Conservation (phyloP, 768 basidiomycete species). For the Lentinula guzmanii region DNA sequence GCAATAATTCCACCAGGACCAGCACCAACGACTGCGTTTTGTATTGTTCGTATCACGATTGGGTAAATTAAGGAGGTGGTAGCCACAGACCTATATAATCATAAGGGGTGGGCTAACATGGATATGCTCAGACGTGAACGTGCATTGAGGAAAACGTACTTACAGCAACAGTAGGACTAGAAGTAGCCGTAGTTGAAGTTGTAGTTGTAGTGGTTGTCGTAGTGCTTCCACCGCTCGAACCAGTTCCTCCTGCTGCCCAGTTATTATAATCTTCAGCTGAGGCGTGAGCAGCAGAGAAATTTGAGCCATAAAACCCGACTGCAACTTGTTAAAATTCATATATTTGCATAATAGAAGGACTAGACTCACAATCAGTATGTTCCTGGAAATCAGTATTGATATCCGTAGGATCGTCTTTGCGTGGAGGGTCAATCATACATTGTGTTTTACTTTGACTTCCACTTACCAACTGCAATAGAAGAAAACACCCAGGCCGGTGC, state of each 20-base stretch:
- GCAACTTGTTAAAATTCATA: neutral
- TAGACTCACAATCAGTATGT: slow-evolving; percentile 50
- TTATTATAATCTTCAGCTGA: slow-evolving; percentile 37
- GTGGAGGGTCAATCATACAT: neutral
- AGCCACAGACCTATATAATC: slow-evolving; percentile 14
- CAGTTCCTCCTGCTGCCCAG: slow-evolving; percentile 45
- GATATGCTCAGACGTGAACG: slow-evolving; percentile 31
- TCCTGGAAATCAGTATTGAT: slow-evolving; percentile 45
- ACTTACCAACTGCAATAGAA: slow-evolving; percentile 1
- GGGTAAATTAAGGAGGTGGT: neutral
- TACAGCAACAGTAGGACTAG: slow-evolving; percentile 22
- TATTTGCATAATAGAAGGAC: neutral
- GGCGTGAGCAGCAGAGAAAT: slow-evolving; percentile 41
- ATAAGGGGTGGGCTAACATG: slow-evolving; percentile 15
- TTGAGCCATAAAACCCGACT: slow-evolving; percentile 59
- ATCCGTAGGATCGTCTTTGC: slow-evolving; percentile 36
- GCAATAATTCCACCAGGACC: slow-evolving; percentile 52
- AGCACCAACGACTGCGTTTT: slow-evolving; percentile 32
- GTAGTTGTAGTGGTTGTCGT: slow-evolving; percentile 14
- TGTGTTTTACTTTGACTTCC: too few relatives aligned
- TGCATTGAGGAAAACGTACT: slow-evolving; percentile 7
- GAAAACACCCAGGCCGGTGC: slow-evolving; percentile 46
- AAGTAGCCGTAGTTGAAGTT: slow-evolving; percentile 16
- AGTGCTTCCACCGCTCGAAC: slow-evolving; percentile 12
- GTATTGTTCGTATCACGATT: neutral